Conservation (phyloP, 768 basidiomycete genomes). For the Arthromyces matolae region DNA sequence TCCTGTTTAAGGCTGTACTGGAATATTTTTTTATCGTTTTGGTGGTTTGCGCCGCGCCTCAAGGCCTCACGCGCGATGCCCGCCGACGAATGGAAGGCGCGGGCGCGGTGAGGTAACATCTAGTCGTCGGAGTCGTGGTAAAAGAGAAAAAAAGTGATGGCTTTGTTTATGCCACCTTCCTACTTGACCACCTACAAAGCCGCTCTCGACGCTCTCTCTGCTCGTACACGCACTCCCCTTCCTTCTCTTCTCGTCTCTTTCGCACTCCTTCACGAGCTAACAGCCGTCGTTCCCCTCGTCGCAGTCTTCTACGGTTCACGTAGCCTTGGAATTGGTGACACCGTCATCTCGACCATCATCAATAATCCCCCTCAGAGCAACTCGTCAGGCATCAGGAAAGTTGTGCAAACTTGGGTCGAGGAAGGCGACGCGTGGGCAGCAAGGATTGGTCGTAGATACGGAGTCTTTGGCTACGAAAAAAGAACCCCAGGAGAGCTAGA, state of each 20-base stretch:
- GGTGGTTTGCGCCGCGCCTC: neutral
- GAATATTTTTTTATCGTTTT: conserved; percentile 21
- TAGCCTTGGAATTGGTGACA: conserved; percentile 64
- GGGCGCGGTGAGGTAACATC: conserved; percentile 7
- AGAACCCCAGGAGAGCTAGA: conserved; percentile 27
- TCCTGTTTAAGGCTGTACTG: neutral
- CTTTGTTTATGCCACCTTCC: conserved; percentile 14
- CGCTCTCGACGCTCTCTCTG: conserved; percentile 56
- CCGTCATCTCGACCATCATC: conserved; percentile 44
- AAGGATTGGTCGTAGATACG: conserved; percentile 72
- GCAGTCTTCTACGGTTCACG: conserved; percentile 71
- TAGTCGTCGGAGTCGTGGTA: conserved; percentile 12
- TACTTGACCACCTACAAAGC: conserved; percentile 47
- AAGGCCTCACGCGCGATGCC: conserved; percentile 34
- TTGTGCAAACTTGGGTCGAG: conserved; percentile 58
- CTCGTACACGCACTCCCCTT: conserved; percentile 69
- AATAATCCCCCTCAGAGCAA: conserved; percentile 12
- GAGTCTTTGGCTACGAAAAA: conserved; percentile 75
- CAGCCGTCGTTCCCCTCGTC: conserved; percentile 73
- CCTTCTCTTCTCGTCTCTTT: conserved; percentile 79
- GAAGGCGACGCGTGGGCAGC: conserved; percentile 74
- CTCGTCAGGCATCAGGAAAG: conserved; percentile 40
- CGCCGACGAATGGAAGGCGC: conserved; percentile 16
- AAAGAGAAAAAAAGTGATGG: conserved; percentile 8
- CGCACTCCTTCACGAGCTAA: conserved; percentile 79